Conservation (phyloP, 2,329 filamentous ascomycete genomes). For the Gyromitra esculenta region DNA sequence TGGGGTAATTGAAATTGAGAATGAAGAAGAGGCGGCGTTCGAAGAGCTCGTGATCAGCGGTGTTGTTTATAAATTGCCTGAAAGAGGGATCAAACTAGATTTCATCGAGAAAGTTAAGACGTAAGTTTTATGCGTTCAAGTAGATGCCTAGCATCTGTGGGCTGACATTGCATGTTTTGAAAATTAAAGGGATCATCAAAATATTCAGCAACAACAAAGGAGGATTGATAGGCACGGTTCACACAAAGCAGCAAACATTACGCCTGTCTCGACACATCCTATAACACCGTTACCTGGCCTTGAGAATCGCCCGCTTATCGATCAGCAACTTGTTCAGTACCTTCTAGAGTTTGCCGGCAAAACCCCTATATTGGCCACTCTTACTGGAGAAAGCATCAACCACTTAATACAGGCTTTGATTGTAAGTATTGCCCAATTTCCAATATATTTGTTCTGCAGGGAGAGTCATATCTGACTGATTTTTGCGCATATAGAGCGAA, state of each 20-base stretch:
- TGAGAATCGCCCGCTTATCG: slow-evolving; percentile 40
- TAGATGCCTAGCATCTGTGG: neutral
- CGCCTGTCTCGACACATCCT: slow-evolving; percentile 24
- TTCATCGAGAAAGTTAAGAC: slow-evolving; percentile 73
- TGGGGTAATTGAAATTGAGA: slow-evolving; percentile 75
- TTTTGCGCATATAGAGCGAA: slow-evolving; percentile 44
- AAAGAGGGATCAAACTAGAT: slow-evolving; percentile 73
- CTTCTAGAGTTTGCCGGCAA: slow-evolving; percentile 44
- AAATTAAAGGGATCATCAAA: slow-evolving; percentile 15
- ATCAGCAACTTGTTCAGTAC: slow-evolving; percentile 47
- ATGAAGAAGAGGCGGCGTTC: slow-evolving; percentile 68
- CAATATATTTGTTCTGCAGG: neutral
- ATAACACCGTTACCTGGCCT: slow-evolving; percentile 32
- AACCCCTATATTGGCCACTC: slow-evolving; percentile 15
- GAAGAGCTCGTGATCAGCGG: slow-evolving; percentile 71
- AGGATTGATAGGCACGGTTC: slow-evolving; percentile 15
- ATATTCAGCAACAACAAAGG: slow-evolving; percentile 28
- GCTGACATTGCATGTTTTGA: slow-evolving; percentile 13
- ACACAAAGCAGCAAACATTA: slow-evolving; percentile 31
- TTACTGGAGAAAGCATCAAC: slow-evolving; percentile 37
- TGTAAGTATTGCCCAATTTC: slow-evolving; percentile 37
- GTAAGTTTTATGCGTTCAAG: slow-evolving; percentile 58
- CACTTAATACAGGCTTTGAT: slow-evolving; percentile 51
- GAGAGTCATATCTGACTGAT: slow-evolving; percentile 3
- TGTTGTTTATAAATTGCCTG: slow-evolving; percentile 72